phyloP scores from a whole-genome alignment of 495 filamentous ascomycete genomes.

The Hypoxylon lienhwacheense region DNA sequence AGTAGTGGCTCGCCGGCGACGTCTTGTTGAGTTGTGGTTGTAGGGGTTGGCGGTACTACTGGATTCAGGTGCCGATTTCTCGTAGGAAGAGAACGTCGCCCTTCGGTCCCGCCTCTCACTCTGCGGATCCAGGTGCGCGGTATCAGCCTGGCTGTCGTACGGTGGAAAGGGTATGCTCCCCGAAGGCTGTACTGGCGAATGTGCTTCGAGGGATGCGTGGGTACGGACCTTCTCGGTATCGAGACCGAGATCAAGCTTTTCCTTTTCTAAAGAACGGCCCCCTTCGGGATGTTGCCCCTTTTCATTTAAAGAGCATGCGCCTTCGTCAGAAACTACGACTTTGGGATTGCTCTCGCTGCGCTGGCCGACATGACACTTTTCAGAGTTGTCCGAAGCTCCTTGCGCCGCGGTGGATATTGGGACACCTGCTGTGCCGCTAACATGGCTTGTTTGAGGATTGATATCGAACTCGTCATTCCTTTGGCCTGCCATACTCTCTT shows the following conservation, averaged over 20 bases:
- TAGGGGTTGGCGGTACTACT: conserved; percentile 31
- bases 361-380: conserved; percentile 39
- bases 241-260: conserved; percentile 8
- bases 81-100: conserved; percentile 49
- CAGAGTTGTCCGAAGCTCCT: conserved; percentile 31
- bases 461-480: conserved; percentile 45
- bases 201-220: conserved; percentile 27
- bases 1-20: conserved; percentile 73
- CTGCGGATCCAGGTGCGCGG: conserved; percentile 27
- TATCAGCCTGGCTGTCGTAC: conserved; percentile 30
- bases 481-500: conserved; percentile 60
- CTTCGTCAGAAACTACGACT: conserved; percentile 38
- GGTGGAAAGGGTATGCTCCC: conserved; percentile 39
- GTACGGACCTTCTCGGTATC: conserved; percentile 28
- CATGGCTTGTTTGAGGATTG: conserved; percentile 34
- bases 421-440: conserved; percentile 43
- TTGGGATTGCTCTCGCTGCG: conserved; percentile 38
- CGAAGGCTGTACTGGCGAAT: conserved; percentile 33
- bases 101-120: conserved; percentile 45
- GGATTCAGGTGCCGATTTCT: conserved; percentile 43
- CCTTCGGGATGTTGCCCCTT: conserved; percentile 20
- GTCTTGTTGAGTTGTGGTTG: conserved; percentile 43
- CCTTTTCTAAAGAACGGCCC: conserved; percentile 8
- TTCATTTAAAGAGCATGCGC: conserved; percentile 36
- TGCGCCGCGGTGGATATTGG: conserved; percentile 23